Evolutionary conservation across 179 eudicot species (phyloP).

Genomic region (Spergularia azorica): DNA sequence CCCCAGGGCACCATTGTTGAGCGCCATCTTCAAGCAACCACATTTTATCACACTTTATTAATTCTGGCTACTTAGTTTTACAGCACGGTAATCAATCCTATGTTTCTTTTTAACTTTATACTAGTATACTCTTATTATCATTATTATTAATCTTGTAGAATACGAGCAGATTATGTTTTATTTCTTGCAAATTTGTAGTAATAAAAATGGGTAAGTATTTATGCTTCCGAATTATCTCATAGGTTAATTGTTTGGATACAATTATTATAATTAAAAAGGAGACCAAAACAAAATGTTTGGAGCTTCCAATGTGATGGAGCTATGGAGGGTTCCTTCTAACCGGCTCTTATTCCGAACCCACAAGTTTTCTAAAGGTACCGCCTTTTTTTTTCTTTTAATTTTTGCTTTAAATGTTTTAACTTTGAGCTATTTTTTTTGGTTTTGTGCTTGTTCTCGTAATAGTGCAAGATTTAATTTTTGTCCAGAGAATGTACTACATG

Average conservation of each 20-base stretch:
- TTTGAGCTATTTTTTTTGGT: not conserved
- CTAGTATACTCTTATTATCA: too few relatives aligned
- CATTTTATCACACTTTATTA: too few relatives aligned
- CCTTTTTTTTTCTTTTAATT: not conserved
- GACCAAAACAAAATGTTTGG: conserved; percentile 34
- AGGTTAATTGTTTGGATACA: not conserved
- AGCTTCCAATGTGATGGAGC: conserved; percentile 44
- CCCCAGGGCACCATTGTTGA: too few relatives aligned
- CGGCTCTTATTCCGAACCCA: conserved; percentile 41
- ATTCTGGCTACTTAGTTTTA: not conserved
- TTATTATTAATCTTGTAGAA: not conserved
- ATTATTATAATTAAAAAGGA: not conserved
- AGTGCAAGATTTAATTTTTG: too few relatives aligned
- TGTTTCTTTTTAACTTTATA: too few relatives aligned
- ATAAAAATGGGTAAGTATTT: not conserved
- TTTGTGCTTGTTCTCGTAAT: not conserved
- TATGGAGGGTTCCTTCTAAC: conserved; percentile 62
- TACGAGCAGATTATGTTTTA: not conserved
- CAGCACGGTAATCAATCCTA: not conserved
- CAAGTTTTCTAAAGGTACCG: conserved; percentile 44
- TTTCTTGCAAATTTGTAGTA: conserved; percentile 8
- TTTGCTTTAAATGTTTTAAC: not conserved
- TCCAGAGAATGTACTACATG: too few relatives aligned
- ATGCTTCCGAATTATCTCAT: conserved; percentile 1
- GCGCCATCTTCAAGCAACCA: too few relatives aligned